A percentile compares a stretch with the other conserved stretches of the same genome.
phyloP scores from a whole-genome alignment of 345 rosid species.

The Noccaea caerulescens region DNA sequence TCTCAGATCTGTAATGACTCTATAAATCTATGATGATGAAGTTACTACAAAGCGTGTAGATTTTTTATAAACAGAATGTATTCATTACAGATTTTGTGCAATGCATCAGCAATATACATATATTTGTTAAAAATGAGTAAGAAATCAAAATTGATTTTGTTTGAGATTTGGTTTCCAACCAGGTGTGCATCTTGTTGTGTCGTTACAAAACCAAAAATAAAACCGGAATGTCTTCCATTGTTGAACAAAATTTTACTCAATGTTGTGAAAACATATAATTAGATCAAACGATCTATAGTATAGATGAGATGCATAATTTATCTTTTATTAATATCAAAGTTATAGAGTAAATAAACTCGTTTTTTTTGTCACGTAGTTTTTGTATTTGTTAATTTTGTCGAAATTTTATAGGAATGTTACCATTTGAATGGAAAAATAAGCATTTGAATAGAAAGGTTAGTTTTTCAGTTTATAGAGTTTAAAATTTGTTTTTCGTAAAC shows the following conservation, averaged over 20 bases:
- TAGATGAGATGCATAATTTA: neutral
- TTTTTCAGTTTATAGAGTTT: too few species aligned
- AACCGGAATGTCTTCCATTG: neutral
- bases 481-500: too few species aligned
- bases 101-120: neutral
- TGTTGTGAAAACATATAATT: neutral
- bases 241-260: neutral
- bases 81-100: constrained; percentile 1
- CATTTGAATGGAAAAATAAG: neutral
- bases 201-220: neutral
- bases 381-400: neutral
- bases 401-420: neutral
- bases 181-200: constrained; percentile 7
- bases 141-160: neutral
- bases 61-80: neutral
- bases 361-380: neutral
- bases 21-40: constrained; percentile 21
- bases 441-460: neutral
- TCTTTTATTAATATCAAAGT: too few species aligned
- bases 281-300: neutral
- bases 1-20: constrained; percentile 27
- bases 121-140: neutral
- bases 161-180: neutral
- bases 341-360: neutral
- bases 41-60: constrained; percentile 31